Base-by-base conservation (phyloP, 2,329 filamentous ascomycete genomes). In the Penicillium sp. region DNA sequence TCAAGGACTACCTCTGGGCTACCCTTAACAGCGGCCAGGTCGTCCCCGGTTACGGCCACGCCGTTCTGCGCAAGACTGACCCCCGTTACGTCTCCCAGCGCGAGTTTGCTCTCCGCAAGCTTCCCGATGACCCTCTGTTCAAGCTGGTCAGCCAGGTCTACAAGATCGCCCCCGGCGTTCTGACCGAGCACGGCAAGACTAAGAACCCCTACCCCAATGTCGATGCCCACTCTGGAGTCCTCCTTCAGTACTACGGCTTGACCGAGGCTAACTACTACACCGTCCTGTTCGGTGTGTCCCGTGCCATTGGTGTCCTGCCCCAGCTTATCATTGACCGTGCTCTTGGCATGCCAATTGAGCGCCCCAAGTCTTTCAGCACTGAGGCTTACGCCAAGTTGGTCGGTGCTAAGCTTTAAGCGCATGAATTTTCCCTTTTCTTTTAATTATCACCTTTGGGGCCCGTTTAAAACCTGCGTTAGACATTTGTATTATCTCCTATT, bases 191-290 rank as follows among this genome's bases (percentile, higher is more conserved):
- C 84, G 94, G 94, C 82, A 99, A 99, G 90, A 97, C 93, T 84
- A 97, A 97, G 90, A 97, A 97, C 89, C 93, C 93, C 67, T 97
- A 85, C 86, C 94, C 94, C 79, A 97, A 97, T 83, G 92, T 97
- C 73, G 93, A 97, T 74, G 92, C 93, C 73, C 94, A 97, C 89
- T 97, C 92, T 31, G 94, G 94, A 84, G 94, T 99, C 67, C 90
- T 99, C 66, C 90, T 99, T 69, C 94, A 99, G 84, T 94, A 99
- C 88, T 99, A 99, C 82, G 94, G 94, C 73, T 84, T 99, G 77
- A 97, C 90, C 63, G 93, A 99, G 85, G 89, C 94, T 80, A 97
- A 88, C 88, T 99, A 95, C 88, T 99, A 99, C 90, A 99, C 94
- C 62, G 94, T 99, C 61, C 89, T 99, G 75, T 99, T 99, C 79